Base-by-base conservation (phyloP, 2,329 filamentous ascomycete genomes). In the Beauveria australis region DNA sequence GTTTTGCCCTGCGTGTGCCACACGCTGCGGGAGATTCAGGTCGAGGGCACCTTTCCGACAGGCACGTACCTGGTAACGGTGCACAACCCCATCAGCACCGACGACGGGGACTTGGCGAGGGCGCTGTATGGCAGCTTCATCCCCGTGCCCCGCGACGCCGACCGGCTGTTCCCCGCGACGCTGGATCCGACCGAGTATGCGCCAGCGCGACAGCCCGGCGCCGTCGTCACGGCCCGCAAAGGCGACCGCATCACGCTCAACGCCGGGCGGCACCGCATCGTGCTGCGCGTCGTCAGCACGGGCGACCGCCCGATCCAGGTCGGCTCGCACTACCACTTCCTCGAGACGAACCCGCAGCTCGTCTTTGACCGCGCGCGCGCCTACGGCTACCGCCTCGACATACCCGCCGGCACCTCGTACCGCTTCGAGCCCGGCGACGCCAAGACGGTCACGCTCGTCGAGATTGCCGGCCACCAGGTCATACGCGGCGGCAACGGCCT, bases 51-150 rank as follows among this genome's bases (percentile, higher is more conserved):
- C 2, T 97, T 97, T 71, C 88, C 86, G 30, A 88, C 84, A 7
- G 93, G 93, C 59, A 96, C 92, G 2, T 97, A 96, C 71, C 86
- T 97, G 46, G 92, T 97, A 41, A 97, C 93, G 0, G 91, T 97
- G 19, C 91, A 96, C 75, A 86, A 95, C 71, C 93, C 93, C 28
- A 89, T 97, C 73, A 85, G 86, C 65, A 87, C 86, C 63, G 88
- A 96, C 65, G 89, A 97, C 71, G 93, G 92, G 5, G 87, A 97
- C 73, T 79, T 97, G 40, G 85, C 84, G n/a, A 87, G 87, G 68
- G 93, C 93, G 1, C 78, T 97, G 3, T 97, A 97, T 73, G 92
- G 92, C 28, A 93, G 89, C 64, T 97, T 97, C 73, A 78, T 97
- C 48, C 93, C 93, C 0, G 75, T 96, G 0, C 93, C 93, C 0